These are phyloP conservation scores for Citrus reticulata DNA, from an alignment of 345 rosid species.

Conservation along the genomic window DNA sequence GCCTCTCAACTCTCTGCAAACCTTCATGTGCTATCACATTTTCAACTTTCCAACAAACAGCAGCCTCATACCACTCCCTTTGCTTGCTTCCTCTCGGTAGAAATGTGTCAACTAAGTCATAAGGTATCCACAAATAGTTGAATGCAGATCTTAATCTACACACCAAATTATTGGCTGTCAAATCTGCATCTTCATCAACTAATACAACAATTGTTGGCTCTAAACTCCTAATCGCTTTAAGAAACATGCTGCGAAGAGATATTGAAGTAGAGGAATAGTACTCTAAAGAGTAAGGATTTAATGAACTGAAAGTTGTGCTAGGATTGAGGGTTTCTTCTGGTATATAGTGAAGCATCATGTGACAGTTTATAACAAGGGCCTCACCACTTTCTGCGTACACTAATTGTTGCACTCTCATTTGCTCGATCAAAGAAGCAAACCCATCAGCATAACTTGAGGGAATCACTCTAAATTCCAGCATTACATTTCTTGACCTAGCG, in stretches of 20 bases:
- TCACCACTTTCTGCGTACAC: conserved; percentile 40
- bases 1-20: conserved; percentile 65
- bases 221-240: conserved; percentile 55
- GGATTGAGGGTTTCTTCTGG: conserved; percentile 54
- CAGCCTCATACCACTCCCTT: conserved; percentile 81
- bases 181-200: conserved; percentile 83
- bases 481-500: conserved; percentile 64
- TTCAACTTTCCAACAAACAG: conserved; percentile 76
- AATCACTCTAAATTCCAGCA: conserved; percentile 55
- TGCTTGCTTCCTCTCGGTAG: conserved; percentile 66
- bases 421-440: conserved; percentile 60
- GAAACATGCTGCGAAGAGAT: conserved; percentile 46
- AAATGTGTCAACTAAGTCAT: conserved; percentile 74
- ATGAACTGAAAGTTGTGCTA: conserved; percentile 1
- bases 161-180: conserved; percentile 58
- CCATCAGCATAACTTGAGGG: conserved; percentile 62
- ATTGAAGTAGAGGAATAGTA: conserved; percentile 20
- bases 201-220: conserved; percentile 65
- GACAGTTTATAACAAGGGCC: conserved; percentile 80
- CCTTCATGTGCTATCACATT: conserved; percentile 84
- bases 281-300: conserved; percentile 15
- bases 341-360: conserved; percentile 78
- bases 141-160: conserved; percentile 63
- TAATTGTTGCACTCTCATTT: conserved; percentile 50
- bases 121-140: conserved; percentile 89